A percentile compares a stretch with the other conserved stretches of the same genome.
Conservation (phyloP, 805 yeast genomes). For the Cyberlindnera xishuangbannaensis region DNA sequence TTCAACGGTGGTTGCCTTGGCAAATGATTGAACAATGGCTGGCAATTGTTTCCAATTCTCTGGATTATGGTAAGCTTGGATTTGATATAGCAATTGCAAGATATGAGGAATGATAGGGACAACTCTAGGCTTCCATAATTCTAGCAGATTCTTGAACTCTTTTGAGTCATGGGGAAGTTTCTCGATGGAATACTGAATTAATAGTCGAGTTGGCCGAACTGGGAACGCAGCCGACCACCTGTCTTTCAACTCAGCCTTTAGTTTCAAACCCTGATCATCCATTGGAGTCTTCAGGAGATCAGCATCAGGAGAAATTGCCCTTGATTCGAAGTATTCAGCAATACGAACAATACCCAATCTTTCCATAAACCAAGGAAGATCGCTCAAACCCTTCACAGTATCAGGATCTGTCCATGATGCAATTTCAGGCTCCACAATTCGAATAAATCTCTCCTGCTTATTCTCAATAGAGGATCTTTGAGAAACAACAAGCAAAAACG, state of each 20-base stretch:
- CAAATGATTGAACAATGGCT: slow-evolving; percentile 84
- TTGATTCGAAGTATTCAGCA: slow-evolving; percentile 78
- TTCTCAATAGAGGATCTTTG: slow-evolving; percentile 73
- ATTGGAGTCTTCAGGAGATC: slow-evolving; percentile 72
- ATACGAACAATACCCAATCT: slow-evolving; percentile 91
- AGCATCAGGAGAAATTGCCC: slow-evolving; percentile 75
- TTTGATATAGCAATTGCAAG: slow-evolving; percentile 78
- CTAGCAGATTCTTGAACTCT: slow-evolving; percentile 60
- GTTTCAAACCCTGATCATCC: slow-evolving; percentile 80
- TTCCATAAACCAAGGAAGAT: slow-evolving; percentile 97
- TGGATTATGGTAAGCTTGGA: slow-evolving; percentile 92
- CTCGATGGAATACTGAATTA: slow-evolving; percentile 93
- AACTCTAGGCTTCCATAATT: slow-evolving; percentile 89
- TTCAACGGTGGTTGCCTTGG: slow-evolving; percentile 83
- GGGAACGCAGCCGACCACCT: slow-evolving; percentile 96
- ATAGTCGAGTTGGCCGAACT: slow-evolving; percentile 89
- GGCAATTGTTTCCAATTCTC: slow-evolving; percentile 87
- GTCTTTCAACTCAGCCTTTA: slow-evolving; percentile 75
- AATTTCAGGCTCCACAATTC: slow-evolving; percentile 90
- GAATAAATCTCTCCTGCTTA: slow-evolving; percentile 72
- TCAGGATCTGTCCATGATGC: slow-evolving; percentile 89
- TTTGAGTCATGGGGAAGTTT: slow-evolving; percentile 74
- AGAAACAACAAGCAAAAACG: slow-evolving; percentile 86
- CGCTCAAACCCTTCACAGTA: slow-evolving; percentile 83
- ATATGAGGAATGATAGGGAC: slow-evolving; percentile 90